Evolutionary conservation across 306 rosid species (phyloP).

Genomic region (Hippophae gyantsensis): DNA sequence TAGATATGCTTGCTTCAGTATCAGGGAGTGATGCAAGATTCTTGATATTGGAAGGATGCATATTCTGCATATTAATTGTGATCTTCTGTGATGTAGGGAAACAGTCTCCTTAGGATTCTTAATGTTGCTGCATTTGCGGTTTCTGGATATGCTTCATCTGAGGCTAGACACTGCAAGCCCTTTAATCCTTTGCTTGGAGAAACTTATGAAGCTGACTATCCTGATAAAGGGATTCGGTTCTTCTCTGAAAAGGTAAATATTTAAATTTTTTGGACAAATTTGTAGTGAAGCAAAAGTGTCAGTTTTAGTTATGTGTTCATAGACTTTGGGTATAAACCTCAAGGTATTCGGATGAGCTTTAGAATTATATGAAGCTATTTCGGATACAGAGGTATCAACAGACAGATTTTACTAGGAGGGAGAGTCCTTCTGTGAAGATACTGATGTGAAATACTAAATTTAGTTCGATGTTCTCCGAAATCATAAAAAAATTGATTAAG

Average conservation of each 20-base stretch:
- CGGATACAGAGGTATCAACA: no score
- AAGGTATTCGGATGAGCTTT: no score
- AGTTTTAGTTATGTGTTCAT: background rate
- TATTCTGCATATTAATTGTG: background rate
- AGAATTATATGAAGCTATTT: no score
- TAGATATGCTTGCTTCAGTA: no score
- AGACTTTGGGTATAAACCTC: no score
- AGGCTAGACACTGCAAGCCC: conserved; percentile 95
- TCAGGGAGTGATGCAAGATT: no score
- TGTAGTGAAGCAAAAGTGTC: background rate
- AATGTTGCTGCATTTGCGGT: conserved; percentile 97
- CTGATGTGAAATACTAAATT: no score
- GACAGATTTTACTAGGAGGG: no score
- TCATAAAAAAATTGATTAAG: no score
- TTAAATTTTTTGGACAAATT: background rate
- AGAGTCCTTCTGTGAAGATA: no score
- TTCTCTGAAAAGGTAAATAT: conserved; percentile 89
- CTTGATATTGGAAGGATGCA: no score
- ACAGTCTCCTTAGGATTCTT: conserved; percentile 64
- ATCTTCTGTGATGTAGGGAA: conserved; percentile 43
- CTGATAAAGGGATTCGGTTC: conserved; percentile 87
- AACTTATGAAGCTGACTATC: conserved; percentile 94
- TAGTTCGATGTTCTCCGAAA: no score
- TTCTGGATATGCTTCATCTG: conserved; percentile 94
- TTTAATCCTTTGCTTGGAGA: conserved; percentile 96